Evolutionary conservation across 345 rosid genomes (phyloP).

Genomic region (Corymbia maculata): DNA sequence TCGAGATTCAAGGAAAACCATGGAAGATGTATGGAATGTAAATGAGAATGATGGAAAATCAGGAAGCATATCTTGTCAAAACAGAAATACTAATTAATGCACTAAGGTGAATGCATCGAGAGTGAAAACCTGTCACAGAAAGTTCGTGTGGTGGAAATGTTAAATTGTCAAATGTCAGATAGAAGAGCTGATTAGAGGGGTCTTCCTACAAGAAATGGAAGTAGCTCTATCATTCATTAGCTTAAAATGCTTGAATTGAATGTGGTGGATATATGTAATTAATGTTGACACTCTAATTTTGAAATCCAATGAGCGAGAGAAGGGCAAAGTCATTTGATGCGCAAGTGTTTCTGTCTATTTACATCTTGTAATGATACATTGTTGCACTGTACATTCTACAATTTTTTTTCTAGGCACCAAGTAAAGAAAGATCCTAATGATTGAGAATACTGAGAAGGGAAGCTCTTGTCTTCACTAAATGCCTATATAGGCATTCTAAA

Average conservation of each 20-base stretch:
- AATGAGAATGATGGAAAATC: neutral
- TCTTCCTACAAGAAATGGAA: neutral
- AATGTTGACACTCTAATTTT: neutral
- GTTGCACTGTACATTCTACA: neutral
- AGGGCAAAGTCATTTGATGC: neutral
- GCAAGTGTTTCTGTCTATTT: neutral
- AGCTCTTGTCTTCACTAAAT: conserved; percentile 2
- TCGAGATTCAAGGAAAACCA: neutral
- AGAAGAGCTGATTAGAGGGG: neutral
- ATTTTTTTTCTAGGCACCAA: neutral
- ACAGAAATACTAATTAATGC: neutral
- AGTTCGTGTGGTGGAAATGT: neutral
- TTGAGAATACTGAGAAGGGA: neutral
- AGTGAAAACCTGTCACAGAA: neutral
- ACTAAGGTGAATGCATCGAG: neutral
- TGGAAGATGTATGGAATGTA: neutral
- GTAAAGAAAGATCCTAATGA: neutral
- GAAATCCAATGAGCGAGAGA: neutral
- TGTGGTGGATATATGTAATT: neutral
- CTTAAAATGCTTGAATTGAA: neutral
- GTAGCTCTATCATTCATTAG: neutral
- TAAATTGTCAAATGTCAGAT: neutral
- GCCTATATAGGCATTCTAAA: neutral
- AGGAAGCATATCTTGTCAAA: neutral
- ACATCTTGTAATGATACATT: neutral